Evolutionary conservation across 2,329 filamentous ascomycete genomes (phyloP), one percentile per base, ranked within the genome.

Genomic region (Apiospora pterosperma): DNA sequence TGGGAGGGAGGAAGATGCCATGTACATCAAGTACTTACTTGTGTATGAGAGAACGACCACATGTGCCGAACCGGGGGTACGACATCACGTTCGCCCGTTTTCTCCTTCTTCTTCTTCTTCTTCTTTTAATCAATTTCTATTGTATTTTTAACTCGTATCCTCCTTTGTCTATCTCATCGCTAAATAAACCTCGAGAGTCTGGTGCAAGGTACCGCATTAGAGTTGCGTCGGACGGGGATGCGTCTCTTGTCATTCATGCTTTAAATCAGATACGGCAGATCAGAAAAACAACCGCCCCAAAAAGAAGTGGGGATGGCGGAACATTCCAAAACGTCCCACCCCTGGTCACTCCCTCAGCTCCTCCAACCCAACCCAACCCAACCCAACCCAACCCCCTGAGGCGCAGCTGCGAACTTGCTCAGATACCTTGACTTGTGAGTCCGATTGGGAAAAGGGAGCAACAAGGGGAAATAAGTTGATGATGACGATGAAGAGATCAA

Each of bases 261-360:
- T 55, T 55, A 55, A 25, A 21, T 55, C 48, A 55, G 48, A 34
- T 34, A 34, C 48, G 48, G 48, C 48, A 55, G 48, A n/a, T n/a
- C n/a, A n/a, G n/a, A n/a, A n/a, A 55, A 55, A 55, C 44, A 55
- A 34, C 48, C 16, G 34, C 23, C 44, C 44, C 14, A 11, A 10
- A 5, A 34, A 34, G 34, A 55, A 55, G 28, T 25, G 31, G 48
- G 48, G 28, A 55, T 55, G 48, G 4, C 48, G 48, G 48, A 34
- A 55, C 25, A 55, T 55, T 55, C 16, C 48, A 55, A 55, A 55
- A 55, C 48, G 48, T 55, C 48, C 48, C 48, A 55, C 42, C 48
- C 48, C 48, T 28, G 31, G 25, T 25, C 11, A 42, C 41, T 10
- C 8, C 19, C 39, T n/a, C n/a, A n/a, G n/a, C 41, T 42, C 41